phyloP scores from a whole-genome alignment of 2,329 filamentous ascomycete species.

The Xylariaceae sp. region DNA sequence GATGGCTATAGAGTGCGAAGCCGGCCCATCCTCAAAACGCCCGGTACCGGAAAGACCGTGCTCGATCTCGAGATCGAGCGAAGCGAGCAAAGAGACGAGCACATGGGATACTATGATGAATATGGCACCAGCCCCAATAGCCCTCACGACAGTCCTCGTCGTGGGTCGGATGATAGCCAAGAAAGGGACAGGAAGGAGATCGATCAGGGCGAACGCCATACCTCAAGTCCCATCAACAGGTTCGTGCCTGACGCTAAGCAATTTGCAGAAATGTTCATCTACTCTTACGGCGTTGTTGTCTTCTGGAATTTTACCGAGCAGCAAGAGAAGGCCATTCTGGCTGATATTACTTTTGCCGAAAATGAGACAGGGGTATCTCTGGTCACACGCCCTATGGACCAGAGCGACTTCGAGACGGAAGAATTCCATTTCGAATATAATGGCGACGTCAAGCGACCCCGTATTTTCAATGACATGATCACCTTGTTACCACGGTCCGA shows the following conservation, averaged over 20 bases:
- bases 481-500: slow-evolving; percentile 84
- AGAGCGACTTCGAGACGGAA: slow-evolving; percentile 94
- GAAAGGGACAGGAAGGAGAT: slow-evolving; percentile 20
- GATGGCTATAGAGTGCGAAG: slow-evolving; percentile 87
- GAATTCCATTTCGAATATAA: slow-evolving; percentile 99
- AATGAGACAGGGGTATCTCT: slow-evolving; percentile 62
- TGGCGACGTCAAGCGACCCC: slow-evolving; percentile 74
- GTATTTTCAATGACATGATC: slow-evolving; percentile 99
- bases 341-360: slow-evolving; percentile 85
- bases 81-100: slow-evolving; percentile 82
- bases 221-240: slow-evolving; percentile 49
- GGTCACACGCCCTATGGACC: slow-evolving; percentile 72
- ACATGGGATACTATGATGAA: slow-evolving; percentile 85
- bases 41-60: slow-evolving; percentile 82
- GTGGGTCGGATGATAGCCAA: slow-evolving; percentile 9
- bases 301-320: slow-evolving; percentile 98
- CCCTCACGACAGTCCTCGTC: slow-evolving; percentile 18
- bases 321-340: slow-evolving; percentile 94
- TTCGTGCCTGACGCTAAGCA: slow-evolving; percentile 68
- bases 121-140: slow-evolving; percentile 36
- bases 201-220: slow-evolving; percentile 29
- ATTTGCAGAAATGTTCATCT: slow-evolving; percentile 95
- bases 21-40: slow-evolving; percentile 86
- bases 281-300: slow-evolving; percentile 93
- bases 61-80: slow-evolving; percentile 94